Evolutionary conservation across 306 rosid species (phyloP), one percentile per base, ranked within the genome.

Genomic region (Betula pendula): DNA sequence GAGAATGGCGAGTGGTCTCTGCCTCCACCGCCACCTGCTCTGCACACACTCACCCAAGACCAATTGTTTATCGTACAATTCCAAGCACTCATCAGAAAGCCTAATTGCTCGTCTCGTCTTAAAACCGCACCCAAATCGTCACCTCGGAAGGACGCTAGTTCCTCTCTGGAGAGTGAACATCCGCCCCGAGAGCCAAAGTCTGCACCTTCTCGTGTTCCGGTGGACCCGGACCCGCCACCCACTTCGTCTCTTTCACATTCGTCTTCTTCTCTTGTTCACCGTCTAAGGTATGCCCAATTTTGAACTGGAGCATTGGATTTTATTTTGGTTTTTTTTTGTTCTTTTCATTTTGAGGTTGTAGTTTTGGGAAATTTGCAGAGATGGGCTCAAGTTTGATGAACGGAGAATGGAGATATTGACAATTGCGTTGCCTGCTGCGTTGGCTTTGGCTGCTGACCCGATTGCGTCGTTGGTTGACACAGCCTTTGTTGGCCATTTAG

Each of bases 371-470:
- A 14, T 71, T 79, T 52, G 62, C 79, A 85, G 90, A 75, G 83
- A 75, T 69, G 87, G 73, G 49, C 27, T 86, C 44, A 82, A 72
- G 50, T 78, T 82, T 73, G 97, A 95, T 83, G 86, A 79, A 74
- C 87, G 92, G 42, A 88, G 85, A 78, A 48, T 77, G 90, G 97
- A 95, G 52, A 87, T 92, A 65, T 72, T 95, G 77, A 81, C 96
- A 56, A 95, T 95, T 84, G 97, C 99, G 9, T 72, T 95, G 59
- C 99, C 99, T 79, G 99, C 99, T 73, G 97, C 95, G 13, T 59
- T 92, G 83, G 95, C 97, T 74, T 75, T 95, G 81, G 97, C 90
- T 13, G 96, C 97, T 77, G 99, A 95, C 66, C 97, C 99, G 2
- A 73, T 95, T 71, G 73, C 90, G n/a, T 92, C 97, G n/a, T 87